phyloP scores from a whole-genome alignment of 805 yeast species.

The Starmerella sp. region DNA sequence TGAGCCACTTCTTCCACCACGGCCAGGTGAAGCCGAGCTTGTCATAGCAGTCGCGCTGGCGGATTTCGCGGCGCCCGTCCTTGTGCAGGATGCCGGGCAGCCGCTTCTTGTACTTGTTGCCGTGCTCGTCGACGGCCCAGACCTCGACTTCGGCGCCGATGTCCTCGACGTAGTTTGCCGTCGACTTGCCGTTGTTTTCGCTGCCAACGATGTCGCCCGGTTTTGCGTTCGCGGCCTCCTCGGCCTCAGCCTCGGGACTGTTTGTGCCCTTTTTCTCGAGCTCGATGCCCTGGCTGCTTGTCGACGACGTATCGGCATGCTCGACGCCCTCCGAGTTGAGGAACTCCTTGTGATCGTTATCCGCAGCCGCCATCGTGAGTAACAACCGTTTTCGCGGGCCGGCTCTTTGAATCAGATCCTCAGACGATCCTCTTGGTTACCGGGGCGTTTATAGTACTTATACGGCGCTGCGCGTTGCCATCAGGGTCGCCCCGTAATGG shows the following conservation, averaged over 20 bases:
- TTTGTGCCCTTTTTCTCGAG: not conserved
- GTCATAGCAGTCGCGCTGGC: constrained; percentile 32
- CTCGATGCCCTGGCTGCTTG: not conserved
- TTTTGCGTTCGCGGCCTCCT: not conserved
- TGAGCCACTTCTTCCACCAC: constrained; percentile 31
- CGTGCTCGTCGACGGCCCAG: constrained; percentile 9
- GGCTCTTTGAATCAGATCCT: no score
- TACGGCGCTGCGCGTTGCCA: not conserved
- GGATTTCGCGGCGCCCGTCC: constrained; percentile 20
- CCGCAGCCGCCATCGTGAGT: not conserved
- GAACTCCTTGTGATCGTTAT: not conserved
- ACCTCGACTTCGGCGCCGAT: constrained; percentile 16
- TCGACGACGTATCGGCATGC: not conserved
- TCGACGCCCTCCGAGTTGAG: not conserved
- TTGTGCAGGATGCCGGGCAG: constrained; percentile 16
- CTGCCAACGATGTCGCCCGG: not conserved
- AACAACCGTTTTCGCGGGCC: no score
- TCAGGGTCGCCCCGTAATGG: not conserved
- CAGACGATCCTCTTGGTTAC: no score
- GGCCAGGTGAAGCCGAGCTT: constrained; percentile 32
- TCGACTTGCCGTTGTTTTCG: constrained; percentile 14
- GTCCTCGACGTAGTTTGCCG: constrained; percentile 10
- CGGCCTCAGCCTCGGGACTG: not conserved
- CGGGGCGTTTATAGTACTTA: not conserved
- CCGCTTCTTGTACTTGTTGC: constrained; percentile 7